Evolutionary conservation across 306 rosid genomes (phyloP).

Genomic region (Quillaja saponaria): DNA sequence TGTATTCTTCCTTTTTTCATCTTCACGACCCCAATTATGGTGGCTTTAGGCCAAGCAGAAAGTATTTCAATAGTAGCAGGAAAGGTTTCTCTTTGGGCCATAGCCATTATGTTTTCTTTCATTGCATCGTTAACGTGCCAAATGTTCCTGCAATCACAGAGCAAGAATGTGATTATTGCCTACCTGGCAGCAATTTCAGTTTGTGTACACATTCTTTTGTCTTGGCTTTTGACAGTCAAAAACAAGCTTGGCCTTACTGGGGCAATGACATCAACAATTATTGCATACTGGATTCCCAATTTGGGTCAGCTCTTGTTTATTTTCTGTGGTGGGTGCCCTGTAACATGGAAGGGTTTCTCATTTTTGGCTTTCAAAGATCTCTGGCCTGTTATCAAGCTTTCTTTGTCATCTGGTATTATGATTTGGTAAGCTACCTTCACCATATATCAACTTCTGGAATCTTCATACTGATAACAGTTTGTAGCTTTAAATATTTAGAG

Average conservation of each 20-base stretch:
- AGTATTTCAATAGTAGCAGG: constrained; percentile 45
- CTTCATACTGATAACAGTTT: too few relatives aligned
- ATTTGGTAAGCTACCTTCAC: constrained; percentile 43
- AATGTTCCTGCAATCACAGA: constrained; percentile 56
- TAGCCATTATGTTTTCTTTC: constrained; percentile 37
- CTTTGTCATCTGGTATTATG: constrained; percentile 60
- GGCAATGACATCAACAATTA: constrained; percentile 43
- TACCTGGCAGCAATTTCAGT: constrained; percentile 44
- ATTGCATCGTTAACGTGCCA: constrained; percentile 48
- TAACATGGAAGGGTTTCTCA: constrained; percentile 54
- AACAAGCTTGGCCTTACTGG: constrained; percentile 51
- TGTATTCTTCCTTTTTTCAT: constrained; percentile 44
- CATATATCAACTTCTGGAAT: not conserved
- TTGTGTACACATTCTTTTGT: constrained; percentile 34
- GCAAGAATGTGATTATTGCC: constrained; percentile 48
- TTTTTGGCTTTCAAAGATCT: constrained; percentile 50
- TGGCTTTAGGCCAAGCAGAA: constrained; percentile 35
- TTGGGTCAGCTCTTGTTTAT: constrained; percentile 48
- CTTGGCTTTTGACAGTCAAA: constrained; percentile 46
- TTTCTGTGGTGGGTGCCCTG: constrained; percentile 54
- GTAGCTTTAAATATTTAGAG: too few relatives aligned
- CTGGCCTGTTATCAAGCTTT: constrained; percentile 62
- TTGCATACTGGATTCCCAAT: constrained; percentile 49
- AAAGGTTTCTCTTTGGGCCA: constrained; percentile 43
- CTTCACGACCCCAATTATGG: constrained; percentile 47